Conservation (phyloP, 2,329 filamentous ascomycete genomes). For the Nigrospora sphaerica region DNA sequence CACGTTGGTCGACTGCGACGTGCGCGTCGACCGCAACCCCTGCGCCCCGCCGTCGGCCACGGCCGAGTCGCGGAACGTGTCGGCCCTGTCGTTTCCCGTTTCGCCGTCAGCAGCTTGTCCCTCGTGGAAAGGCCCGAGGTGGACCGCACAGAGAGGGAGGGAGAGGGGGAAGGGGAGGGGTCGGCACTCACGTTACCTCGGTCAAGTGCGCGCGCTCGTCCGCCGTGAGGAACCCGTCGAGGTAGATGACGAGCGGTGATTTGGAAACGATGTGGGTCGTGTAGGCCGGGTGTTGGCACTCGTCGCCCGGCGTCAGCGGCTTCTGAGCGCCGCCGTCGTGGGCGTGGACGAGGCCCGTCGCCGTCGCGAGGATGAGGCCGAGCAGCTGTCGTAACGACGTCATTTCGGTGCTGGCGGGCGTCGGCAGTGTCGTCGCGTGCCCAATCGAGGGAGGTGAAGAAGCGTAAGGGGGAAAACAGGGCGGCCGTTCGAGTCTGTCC, state of each 20-base stretch:
- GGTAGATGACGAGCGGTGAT: conserved; percentile 31
- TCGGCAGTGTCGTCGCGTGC: background rate
- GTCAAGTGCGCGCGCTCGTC: conserved; percentile 27
- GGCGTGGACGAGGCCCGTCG: conserved; percentile 11
- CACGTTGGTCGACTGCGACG: conserved; percentile 37
- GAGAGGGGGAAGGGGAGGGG: no score
- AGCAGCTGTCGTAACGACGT: conserved; percentile 10
- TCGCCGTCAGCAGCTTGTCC: no score
- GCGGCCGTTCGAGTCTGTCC: background rate
- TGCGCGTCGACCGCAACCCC: conserved; percentile 29
- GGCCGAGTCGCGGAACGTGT: conserved; percentile 36
- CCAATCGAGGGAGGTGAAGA: background rate
- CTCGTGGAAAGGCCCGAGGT: no score
- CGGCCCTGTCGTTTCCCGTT: conserved; percentile 19
- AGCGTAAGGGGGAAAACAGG: background rate
- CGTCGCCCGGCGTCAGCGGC: conserved; percentile 8
- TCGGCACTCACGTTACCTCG: conserved; percentile 20
- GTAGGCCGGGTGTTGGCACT: conserved; percentile 25
- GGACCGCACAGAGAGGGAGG: no score
- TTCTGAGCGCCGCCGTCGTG: conserved; percentile 13
- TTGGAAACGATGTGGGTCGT: conserved; percentile 24
- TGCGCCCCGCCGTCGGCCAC: conserved; percentile 27
- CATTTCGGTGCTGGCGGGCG: conserved; percentile 4
- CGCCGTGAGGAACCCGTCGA: conserved; percentile 26
- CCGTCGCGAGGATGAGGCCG: conserved; percentile 9